Conservation (phyloP, 441 rosid species). For the Cnidoscolus chayamansa region DNA sequence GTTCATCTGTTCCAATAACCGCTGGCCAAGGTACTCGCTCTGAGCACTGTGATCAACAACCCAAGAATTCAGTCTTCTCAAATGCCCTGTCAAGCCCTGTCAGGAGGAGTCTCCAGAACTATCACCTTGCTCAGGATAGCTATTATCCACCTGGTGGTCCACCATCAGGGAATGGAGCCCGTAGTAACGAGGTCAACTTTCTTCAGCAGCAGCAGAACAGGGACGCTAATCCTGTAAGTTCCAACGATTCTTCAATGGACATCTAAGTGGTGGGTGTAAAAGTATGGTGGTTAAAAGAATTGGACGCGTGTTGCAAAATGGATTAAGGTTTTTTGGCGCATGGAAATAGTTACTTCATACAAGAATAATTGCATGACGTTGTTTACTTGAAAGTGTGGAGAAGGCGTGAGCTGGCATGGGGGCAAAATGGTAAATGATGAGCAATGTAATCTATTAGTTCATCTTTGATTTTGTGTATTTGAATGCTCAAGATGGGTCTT, state of each 20-base stretch:
- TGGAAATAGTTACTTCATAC: conserved; percentile 31
- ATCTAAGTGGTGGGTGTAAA: conserved; percentile 29
- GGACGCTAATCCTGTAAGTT: conserved; percentile 54
- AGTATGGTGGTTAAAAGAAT: conserved; percentile 17
- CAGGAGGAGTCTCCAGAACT: conserved; percentile 67
- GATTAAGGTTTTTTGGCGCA: conserved; percentile 11
- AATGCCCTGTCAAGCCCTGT: conserved; percentile 82
- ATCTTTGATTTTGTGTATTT: conserved; percentile 21
- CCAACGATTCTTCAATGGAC: conserved; percentile 85
- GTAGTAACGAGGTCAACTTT: conserved; percentile 39
- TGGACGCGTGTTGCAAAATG: conserved; percentile 7
- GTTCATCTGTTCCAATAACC: conserved; percentile 39
- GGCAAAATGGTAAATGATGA: conserved; percentile 12
- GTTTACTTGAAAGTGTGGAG: conserved; percentile 25
- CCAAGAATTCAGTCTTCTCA: conserved; percentile 82
- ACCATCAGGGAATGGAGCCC: conserved; percentile 33
- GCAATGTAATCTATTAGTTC: conserved; percentile 23
- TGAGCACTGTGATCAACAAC: conserved; percentile 61
- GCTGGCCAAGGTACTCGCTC: conserved; percentile 44
- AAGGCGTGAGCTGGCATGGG: conserved; percentile 25
- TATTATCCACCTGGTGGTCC: conserved; percentile 39
- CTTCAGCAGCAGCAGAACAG: conserved; percentile 48
- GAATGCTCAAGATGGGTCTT: conserved; percentile 19
- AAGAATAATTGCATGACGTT: conserved; percentile 34
- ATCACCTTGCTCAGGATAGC: conserved; percentile 62